Evolutionary conservation across 495 filamentous ascomycete species (phyloP).

Genomic region (Podospora bellae-mahoneyi): DNA sequence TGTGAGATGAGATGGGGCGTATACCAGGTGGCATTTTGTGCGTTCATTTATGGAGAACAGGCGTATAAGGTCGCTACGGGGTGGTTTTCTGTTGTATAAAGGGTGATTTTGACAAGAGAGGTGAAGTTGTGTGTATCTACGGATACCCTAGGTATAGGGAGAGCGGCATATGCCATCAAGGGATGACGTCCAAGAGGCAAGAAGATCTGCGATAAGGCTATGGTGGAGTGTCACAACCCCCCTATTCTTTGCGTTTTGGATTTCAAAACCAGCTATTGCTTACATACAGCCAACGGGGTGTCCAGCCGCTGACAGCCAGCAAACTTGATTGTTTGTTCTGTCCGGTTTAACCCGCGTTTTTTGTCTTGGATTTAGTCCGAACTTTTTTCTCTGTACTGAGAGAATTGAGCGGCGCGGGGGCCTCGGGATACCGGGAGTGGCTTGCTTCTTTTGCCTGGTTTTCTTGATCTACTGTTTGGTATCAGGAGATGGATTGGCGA

Average conservation of each 20-base stretch:
- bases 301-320: not conserved
- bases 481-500: not conserved
- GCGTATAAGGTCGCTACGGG: not conserved
- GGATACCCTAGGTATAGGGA: not conserved
- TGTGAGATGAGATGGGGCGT: not conserved
- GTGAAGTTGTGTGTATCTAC: not conserved
- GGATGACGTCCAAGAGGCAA: not conserved
- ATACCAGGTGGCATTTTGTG: not conserved
- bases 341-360: no score
- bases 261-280: not conserved
- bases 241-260: not conserved
- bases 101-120: not conserved
- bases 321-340: no score
- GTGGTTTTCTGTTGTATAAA: not conserved
- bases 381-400: no score
- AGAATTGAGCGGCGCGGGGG: no score
- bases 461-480: no score
- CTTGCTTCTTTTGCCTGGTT: no score
- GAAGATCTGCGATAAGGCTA: not conserved
- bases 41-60: not conserved
- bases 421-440: no score
- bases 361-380: no score
- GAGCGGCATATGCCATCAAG: not conserved
- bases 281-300: not conserved
- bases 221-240: not conserved